phyloP scores from a whole-genome alignment of 441 rosid species.

The Croton setiger region DNA sequence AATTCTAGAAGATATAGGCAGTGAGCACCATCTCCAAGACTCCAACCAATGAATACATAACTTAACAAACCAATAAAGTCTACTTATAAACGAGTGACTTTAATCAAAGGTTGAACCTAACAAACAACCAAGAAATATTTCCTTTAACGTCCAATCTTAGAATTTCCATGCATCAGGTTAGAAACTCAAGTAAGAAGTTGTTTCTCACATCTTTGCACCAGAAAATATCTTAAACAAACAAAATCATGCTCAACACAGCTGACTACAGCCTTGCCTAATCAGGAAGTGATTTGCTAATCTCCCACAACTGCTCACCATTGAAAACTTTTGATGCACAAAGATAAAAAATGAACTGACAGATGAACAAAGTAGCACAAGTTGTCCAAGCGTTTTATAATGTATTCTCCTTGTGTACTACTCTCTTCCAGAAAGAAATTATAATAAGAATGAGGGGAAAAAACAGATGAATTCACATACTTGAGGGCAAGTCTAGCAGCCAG shows the following conservation, averaged over 20 bases:
- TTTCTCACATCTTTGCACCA: neutral
- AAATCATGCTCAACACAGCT: too few relatives aligned
- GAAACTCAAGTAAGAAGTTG: neutral
- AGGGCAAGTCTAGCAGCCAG: conserved; percentile 90
- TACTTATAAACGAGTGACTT: neutral
- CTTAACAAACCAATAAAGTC: neutral
- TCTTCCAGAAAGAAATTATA: conserved; percentile 1
- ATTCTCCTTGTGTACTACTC: neutral
- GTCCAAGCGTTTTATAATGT: neutral
- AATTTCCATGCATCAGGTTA: neutral
- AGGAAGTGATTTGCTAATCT: too few relatives aligned
- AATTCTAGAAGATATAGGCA: too few relatives aligned
- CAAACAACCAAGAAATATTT: neutral
- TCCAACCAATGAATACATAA: too few relatives aligned
- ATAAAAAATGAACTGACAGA: neutral
- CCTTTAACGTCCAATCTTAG: neutral
- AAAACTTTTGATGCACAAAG: neutral
- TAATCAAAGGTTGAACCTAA: neutral
- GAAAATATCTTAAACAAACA: neutral
- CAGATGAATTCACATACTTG: conserved; percentile 49
- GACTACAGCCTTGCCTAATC: too few relatives aligned
- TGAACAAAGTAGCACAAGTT: neutral
- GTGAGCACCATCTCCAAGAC: too few relatives aligned
- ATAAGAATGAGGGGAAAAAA: conserved; percentile 10
- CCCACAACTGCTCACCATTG: neutral